phyloP scores from a whole-genome alignment of 2,329 filamentous ascomycete genomes.

The Curvularia lunata region DNA sequence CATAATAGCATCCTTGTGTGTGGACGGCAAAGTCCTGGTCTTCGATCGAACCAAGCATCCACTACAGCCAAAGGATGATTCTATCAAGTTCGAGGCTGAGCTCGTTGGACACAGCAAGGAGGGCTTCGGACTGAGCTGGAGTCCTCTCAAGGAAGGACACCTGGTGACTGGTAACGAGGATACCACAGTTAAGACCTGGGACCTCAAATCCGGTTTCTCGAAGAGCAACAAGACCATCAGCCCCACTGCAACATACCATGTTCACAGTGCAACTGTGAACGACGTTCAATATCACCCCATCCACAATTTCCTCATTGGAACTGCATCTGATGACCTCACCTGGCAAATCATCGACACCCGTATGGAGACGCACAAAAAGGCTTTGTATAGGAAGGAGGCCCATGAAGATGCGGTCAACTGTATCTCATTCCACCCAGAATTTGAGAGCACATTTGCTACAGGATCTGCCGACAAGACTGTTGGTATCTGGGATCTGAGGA shows the following conservation, averaged over 20 bases:
- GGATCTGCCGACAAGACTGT: constrained; percentile 96
- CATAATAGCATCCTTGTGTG: constrained; percentile 90
- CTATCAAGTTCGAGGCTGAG: constrained; percentile 80
- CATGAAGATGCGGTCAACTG: constrained; percentile 95
- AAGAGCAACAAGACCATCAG: constrained; percentile 72
- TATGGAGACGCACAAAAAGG: constrained; percentile 66
- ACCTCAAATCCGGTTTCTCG: constrained; percentile 74
- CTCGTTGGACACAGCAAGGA: constrained; percentile 85
- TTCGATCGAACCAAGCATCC: constrained; percentile 97
- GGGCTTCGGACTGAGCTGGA: constrained; percentile 94
- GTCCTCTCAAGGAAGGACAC: constrained; percentile 78
- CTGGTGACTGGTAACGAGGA: constrained; percentile 93
- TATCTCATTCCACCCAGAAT: constrained; percentile 90
- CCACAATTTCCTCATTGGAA: constrained; percentile 80
- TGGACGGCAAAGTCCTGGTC: constrained; percentile 85
- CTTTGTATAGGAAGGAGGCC: constrained; percentile 73
- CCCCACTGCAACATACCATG: constrained; percentile 77
- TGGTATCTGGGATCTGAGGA: constrained; percentile 92
- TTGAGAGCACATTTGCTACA: constrained; percentile 89
- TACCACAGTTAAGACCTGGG: constrained; percentile 90
- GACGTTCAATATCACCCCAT: constrained; percentile 95
- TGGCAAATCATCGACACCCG: constrained; percentile 92
- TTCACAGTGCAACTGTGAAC: constrained; percentile 91
- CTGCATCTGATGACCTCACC: constrained; percentile 92
- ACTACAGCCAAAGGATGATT: constrained; percentile 67